phyloP scores from a whole-genome alignment of 1,284 basidiomycete species.

The Meripilus lineatus region DNA sequence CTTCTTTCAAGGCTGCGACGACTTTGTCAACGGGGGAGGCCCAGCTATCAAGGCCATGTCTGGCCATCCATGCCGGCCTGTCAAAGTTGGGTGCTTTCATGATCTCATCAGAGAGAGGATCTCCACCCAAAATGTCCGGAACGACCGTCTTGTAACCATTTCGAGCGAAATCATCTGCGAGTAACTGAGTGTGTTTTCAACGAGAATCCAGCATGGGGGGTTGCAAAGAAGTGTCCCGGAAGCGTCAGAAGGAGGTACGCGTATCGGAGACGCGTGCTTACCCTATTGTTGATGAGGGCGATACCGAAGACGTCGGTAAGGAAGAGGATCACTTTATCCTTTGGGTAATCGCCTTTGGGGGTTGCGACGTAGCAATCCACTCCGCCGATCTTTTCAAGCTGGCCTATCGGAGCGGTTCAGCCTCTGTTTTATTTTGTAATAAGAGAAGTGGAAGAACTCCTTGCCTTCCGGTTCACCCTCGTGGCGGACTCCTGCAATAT shows the following conservation, averaged over 20 bases:
- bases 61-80: conserved; percentile 50
- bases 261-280: conserved; percentile 18
- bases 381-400: conserved; percentile 40
- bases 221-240: too few species aligned
- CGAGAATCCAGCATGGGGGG: too few species aligned
- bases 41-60: conserved; percentile 42
- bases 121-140: conserved; percentile 59
- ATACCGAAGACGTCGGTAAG: conserved; percentile 65
- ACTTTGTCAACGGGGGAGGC: conserved; percentile 55
- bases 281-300: conserved; percentile 49
- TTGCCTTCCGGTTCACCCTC: conserved; percentile 49
- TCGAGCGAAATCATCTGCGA: conserved; percentile 69
- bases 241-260: too few species aligned
- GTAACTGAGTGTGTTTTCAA: conserved; percentile 47
- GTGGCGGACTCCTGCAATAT: conserved; percentile 44
- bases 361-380: conserved; percentile 49
- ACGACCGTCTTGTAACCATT: conserved; percentile 65
- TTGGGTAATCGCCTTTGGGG: conserved; percentile 42
- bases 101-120: conserved; percentile 43
- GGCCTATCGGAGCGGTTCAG: conserved; percentile 26
- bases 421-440: background rate
- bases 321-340: conserved; percentile 54
- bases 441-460: conserved; percentile 7
- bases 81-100: conserved; percentile 92
- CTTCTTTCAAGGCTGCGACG: conserved; percentile 47